phyloP scores from a whole-genome alignment of 352 stramenopile species.

The Globisporangium camurandrum region DNA sequence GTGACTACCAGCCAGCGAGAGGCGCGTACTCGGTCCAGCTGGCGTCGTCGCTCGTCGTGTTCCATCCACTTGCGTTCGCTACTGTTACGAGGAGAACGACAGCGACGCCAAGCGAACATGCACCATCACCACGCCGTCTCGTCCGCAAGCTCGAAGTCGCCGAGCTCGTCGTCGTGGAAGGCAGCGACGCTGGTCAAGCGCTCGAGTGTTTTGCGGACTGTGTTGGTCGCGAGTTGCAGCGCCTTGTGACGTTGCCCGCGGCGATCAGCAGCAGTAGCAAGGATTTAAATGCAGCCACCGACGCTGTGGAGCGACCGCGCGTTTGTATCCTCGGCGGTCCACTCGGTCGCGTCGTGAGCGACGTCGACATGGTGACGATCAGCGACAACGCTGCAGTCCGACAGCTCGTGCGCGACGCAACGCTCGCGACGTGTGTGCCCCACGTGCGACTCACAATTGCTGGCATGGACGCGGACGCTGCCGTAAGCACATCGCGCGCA shows the following conservation, averaged over 20 bases:
- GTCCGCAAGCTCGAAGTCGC: conserved; percentile 19
- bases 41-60: conserved; percentile 18
- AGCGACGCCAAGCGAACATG: no score
- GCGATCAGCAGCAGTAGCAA: background rate
- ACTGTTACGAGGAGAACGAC: no score
- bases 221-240: conserved; percentile 21
- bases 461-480: background rate
- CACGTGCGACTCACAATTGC: background rate
- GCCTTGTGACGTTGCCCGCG: conserved; percentile 9
- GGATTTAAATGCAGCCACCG: conserved; percentile 3
- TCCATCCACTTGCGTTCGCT: conserved; percentile 15
- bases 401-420: conserved; percentile 16
- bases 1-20: conserved; percentile 24
- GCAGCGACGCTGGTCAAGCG: conserved; percentile 21
- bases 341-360: conserved; percentile 5
- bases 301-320: background rate
- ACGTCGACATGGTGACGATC: conserved; percentile 6
- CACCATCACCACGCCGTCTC: background rate
- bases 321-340: conserved; percentile 8
- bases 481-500: background rate
- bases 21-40: conserved; percentile 32
- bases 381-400: conserved; percentile 9
- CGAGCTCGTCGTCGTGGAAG: conserved; percentile 38
- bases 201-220: conserved; percentile 32
- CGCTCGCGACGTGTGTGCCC: conserved; percentile 12